These are phyloP conservation scores for Eimeria sp. DNA, from an alignment of 169 alveolate species.

Conservation along the genomic window DNA sequence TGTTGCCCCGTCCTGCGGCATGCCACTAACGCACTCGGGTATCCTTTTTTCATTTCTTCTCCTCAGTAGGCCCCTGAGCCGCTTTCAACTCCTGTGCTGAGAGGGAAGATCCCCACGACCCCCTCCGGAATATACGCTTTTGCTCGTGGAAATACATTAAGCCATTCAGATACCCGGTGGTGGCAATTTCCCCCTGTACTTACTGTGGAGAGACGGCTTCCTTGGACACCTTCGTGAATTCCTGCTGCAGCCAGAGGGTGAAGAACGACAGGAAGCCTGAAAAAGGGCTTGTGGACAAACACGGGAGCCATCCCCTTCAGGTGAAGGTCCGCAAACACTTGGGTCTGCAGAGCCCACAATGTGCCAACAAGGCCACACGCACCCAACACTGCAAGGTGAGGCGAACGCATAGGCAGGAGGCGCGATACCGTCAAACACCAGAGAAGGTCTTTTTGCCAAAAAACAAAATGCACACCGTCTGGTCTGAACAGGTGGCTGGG, in stretches of 20 bases:
- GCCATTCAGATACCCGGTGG: neutral
- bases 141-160: neutral
- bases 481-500: neutral
- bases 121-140: neutral
- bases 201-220: neutral
- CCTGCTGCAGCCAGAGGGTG: conserved; percentile 70
- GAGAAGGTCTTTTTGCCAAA: neutral
- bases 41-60: neutral
- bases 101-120: neutral
- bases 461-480: neutral
- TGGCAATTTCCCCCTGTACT: neutral
- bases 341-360: conserved; percentile 6
- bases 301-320: conserved; percentile 77
- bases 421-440: neutral
- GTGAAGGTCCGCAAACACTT: conserved; percentile 67
- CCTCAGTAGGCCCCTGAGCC: neutral
- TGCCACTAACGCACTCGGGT: neutral
- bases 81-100: neutral
- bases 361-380: neutral
- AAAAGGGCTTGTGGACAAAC: conserved; percentile 47
- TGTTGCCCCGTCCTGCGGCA: conserved; percentile 6
- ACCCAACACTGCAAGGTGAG: neutral
- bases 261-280: conserved; percentile 46
- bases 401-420: neutral
- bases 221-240: neutral